phyloP scores from a whole-genome alignment of 192 early-diverging fungal species.

The Podila minutissima region DNA sequence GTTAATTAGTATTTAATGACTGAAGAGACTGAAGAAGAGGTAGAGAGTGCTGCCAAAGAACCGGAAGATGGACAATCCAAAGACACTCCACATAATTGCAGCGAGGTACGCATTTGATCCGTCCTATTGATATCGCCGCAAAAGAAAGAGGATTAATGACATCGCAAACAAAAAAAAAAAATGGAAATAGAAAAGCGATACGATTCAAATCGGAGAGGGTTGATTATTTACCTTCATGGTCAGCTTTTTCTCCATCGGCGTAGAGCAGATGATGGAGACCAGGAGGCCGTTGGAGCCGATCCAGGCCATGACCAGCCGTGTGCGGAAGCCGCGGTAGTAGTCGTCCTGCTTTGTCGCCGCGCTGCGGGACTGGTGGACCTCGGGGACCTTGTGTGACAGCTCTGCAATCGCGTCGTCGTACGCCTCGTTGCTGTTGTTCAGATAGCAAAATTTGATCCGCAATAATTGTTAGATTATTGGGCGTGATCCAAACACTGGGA shows the following conservation, averaged over 20 bases:
- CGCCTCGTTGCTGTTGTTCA: constrained; percentile 57
- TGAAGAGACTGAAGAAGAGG: constrained; percentile 71
- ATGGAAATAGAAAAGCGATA: not conserved
- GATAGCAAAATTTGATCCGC: not conserved
- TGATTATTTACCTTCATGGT: constrained; percentile 26
- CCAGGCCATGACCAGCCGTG: constrained; percentile 78
- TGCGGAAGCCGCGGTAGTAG: constrained; percentile 83
- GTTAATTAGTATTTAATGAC: constrained; percentile 15
- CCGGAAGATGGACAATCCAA: constrained; percentile 71
- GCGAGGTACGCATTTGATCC: constrained; percentile 63
- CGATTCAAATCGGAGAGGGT: not conserved
- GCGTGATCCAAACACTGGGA: not conserved
- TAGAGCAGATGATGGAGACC: constrained; percentile 67
- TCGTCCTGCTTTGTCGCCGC: constrained; percentile 71
- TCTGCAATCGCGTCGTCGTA: constrained; percentile 58
- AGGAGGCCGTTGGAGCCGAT: constrained; percentile 77
- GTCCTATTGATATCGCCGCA: constrained; percentile 5
- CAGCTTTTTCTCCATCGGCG: constrained; percentile 30
- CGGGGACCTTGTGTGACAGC: constrained; percentile 38
- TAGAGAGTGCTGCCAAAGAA: constrained; percentile 77
- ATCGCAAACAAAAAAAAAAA: not conserved
- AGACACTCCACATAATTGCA: constrained; percentile 83
- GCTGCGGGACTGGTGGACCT: constrained; percentile 49
- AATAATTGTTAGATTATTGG: not conserved
- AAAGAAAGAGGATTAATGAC: not conserved